Evolutionary conservation across 257 asterid genomes (phyloP).

Genomic region (Anisodus tanguticus): DNA sequence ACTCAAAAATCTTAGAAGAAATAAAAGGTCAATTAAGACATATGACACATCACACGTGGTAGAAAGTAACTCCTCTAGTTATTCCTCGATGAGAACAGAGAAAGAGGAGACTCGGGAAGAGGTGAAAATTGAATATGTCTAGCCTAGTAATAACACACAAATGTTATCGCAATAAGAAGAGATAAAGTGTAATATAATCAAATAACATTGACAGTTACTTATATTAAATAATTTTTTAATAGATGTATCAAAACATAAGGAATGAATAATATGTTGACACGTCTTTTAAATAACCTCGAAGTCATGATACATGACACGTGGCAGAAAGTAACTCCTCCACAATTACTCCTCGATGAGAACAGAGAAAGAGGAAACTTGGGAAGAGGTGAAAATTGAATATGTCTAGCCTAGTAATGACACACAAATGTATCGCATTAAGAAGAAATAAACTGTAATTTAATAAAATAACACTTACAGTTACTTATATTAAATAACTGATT

Average conservation of each 20-base stretch:
- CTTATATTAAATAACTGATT: no score
- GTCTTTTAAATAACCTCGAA: neutral
- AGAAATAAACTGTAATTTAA: no score
- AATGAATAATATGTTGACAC: neutral
- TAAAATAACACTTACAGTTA: no score
- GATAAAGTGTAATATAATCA: no score
- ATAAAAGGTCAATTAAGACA: no score
- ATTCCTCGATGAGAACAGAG: neutral
- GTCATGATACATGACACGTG: neutral
- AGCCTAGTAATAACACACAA: neutral
- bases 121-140: neutral
- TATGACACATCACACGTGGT: neutral
- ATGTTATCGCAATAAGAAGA: neutral
- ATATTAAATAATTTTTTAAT: neutral
- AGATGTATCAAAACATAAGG: neutral
- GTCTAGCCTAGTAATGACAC: neutral
- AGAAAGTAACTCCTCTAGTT: neutral
- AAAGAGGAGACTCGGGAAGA: neutral
- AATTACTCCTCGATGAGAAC: neutral
- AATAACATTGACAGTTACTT: neutral
- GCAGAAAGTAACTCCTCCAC: neutral
- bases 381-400: neutral
- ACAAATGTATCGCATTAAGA: neutral
- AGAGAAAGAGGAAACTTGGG: neutral
- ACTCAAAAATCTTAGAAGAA: no score